These are phyloP conservation scores for Talaromyces sp. DNA, from an alignment of 2,329 filamentous ascomycete species.

Conservation along the genomic window DNA sequence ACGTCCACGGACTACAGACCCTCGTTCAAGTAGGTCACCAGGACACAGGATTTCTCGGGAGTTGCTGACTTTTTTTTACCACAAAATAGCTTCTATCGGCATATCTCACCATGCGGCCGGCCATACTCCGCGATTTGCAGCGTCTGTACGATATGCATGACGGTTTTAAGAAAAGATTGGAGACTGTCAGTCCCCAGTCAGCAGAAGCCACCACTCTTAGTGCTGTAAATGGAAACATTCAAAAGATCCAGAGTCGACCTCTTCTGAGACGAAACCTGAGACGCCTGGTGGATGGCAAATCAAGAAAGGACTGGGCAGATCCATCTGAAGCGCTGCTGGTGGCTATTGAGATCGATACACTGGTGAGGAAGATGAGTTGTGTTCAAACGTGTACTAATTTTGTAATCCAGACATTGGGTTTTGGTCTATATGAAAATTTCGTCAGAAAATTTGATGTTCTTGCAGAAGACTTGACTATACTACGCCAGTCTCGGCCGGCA, in stretches of 20 bases:
- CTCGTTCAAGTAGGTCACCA: conserved; percentile 65
- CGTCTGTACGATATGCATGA: conserved; percentile 81
- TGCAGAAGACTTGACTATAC: conserved; percentile 66
- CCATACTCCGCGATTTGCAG: conserved; percentile 72
- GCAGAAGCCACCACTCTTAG: conserved; percentile 17
- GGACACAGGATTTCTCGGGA: background rate
- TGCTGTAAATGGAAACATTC: conserved; percentile 19
- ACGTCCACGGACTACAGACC: conserved; percentile 80
- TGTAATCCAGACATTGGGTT: conserved; percentile 64
- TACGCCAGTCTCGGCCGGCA: conserved; percentile 61
- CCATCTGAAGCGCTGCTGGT: conserved; percentile 50
- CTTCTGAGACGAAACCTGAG: conserved; percentile 24
- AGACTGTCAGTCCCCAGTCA: conserved; percentile 63
- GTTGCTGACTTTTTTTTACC: background rate
- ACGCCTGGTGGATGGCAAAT: conserved; percentile 20
- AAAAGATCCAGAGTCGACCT: conserved; percentile 22
- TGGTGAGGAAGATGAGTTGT: conserved; percentile 34
- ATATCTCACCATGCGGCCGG: conserved; percentile 63
- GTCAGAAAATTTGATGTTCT: conserved; percentile 84
- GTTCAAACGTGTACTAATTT: conserved; percentile 32
- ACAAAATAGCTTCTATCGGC: conserved; percentile 63
- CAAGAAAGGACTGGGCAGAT: conserved; percentile 41
- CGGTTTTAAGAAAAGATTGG: conserved; percentile 68
- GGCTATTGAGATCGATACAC: conserved; percentile 47
- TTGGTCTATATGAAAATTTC: conserved; percentile 88